Base-by-base conservation (phyloP, 2,329 filamentous ascomycete species). In the Hypoxylon sp. region DNA sequence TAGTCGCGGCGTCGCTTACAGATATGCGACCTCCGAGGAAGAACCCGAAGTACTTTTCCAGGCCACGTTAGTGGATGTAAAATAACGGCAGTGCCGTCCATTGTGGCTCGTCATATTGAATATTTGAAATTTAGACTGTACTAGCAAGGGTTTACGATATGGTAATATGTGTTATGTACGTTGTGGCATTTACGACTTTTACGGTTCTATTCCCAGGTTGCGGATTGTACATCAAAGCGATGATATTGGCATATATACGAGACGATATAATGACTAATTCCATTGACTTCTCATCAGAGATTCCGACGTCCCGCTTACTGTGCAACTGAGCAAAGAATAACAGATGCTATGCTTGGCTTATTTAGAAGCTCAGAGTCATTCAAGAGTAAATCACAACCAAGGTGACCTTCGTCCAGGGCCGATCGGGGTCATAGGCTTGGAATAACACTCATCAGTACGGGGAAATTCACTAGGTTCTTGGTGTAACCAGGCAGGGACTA, bases 321-420 rank as follows among this genome's bases (percentile, higher is more conserved):
- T 42, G 8, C 22, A 40, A 14, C 3, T 40, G 25, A 20, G 6
- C 20, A 44, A 35, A 31, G 3, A 7, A 48, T 7, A 27, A 3
- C 3, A 20, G 14, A 31, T 44, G 1, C 20, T 10, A 2, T 31
- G 11, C 3, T 8, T 14, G 7, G 13, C 22, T 31, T 17, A 13
- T 5, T 42, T 14, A 33, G 40, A 30, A 44, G 33, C 4, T 6
- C 10, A 17, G 13, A 17, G 11, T 14, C 25, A 11, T 51, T 59
- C 27, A 63, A 14, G 65, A 27, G 8, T 50, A 27, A 57, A 71
- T 40, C 42, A 71, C 50, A 14, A 51, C 69, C 25, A 71, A 42
- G 2, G 66, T 71, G 10, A 71, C 69, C 22, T 65, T 69, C 4
- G 56, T 71, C 66, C 69, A 71, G 14, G 69, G 69, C 0, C 69